Evolutionary conservation across 768 basidiomycete species (phyloP), one percentile per base, ranked within the genome.

Genomic region (Lactarius quietus): DNA sequence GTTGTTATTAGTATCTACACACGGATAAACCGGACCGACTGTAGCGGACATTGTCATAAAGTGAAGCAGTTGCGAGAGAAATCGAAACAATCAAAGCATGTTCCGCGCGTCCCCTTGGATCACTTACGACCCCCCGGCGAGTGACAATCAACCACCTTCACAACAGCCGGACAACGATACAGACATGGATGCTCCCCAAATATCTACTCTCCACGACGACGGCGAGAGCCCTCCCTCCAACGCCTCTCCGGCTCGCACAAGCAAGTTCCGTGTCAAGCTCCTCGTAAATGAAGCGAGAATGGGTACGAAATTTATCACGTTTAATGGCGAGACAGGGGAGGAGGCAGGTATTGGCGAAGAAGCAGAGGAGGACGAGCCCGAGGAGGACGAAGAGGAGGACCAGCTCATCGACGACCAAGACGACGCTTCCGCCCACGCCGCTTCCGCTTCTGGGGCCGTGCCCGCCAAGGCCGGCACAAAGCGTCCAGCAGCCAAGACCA

Each of bases 171-270:
- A 79, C 64, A 76, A 79, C 56, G 80, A 82, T 62, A 71, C 79
- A n/a, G 79, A 81, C 51, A 90, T 92, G 88, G 91, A 92, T 43
- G 88, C 90, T 38, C 91, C 91, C 41, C 86, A 86, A 69, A 92
- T 93, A 61, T 92, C 90, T 29, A 92, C 87, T 33, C 82, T 92
- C 38, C 81, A 79, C 38, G 88, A 91, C 56, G 90, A 92, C 65
- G 82, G 82, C 14, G 83, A 83, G n/a, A 88, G 89, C 57, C 86
- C 90, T 18, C 87, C 87, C 4, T 74, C 77, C 10, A 69, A 72
- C 69, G 74, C 59, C 55, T 75, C 73, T 18, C 68, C 70, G 17
- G 69, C 66, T 15, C 63, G 72, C 36, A 74, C 76, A 1, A 69
- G 78, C 62, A 81, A 81, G 68, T 74, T 80, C 67, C 78, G 79